Conservation (phyloP, 73 alveolate species). For the Blepharisma stoltei region DNA sequence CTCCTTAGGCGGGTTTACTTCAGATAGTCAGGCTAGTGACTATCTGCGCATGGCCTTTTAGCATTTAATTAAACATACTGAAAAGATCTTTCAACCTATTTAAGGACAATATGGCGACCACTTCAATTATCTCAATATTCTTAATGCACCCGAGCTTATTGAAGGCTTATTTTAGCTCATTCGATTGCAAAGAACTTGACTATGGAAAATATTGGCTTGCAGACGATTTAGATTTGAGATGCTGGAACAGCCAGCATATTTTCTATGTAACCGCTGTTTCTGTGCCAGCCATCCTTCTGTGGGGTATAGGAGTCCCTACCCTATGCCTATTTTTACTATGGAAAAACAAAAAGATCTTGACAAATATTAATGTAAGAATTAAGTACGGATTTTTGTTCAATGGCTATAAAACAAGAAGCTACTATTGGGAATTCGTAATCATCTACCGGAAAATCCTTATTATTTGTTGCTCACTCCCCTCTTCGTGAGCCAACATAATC, state of each 20-base stretch:
- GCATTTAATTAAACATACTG: no score
- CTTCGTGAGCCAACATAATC: no score
- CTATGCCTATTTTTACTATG: neutral
- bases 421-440: conserved; percentile 21
- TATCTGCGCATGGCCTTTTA: no score
- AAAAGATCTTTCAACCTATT: no score
- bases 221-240: neutral
- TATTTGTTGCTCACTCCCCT: conserved; percentile 1
- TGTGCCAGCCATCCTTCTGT: conserved; percentile 25
- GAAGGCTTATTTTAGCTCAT: no score
- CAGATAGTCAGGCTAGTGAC: no score
- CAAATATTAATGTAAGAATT: conserved; percentile 25
- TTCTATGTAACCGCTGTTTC: neutral
- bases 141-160: no score
- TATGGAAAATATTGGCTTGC: no score
- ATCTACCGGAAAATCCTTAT: conserved; percentile 14
- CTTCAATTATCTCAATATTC: no score
- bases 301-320: conserved; percentile 37
- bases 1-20: no score
- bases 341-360: neutral
- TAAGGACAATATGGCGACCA: no score
- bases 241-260: neutral
- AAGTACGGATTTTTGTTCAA: conserved; percentile 32
- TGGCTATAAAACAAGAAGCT: conserved; percentile 31
- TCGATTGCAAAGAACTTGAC: no score